Conservation (phyloP, 2,329 filamentous ascomycete genomes). For the Nemania bipapillata region DNA sequence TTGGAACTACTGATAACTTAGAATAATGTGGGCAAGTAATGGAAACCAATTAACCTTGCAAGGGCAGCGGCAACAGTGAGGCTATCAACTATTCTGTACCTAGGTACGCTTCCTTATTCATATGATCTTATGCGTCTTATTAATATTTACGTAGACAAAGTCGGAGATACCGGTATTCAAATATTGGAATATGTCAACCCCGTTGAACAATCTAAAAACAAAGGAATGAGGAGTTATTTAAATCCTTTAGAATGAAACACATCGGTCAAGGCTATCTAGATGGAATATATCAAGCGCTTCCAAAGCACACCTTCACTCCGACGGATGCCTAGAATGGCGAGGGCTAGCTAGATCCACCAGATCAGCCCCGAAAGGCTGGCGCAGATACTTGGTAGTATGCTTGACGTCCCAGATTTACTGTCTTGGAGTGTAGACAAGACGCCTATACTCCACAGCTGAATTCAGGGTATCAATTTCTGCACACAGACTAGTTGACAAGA, state of each 20-base stretch:
- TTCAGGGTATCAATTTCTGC: slow-evolving; percentile 75
- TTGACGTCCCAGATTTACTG: slow-evolving; percentile 54
- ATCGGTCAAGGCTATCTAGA: not conserved
- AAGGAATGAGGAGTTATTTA: too few relatives aligned
- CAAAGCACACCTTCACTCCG: slow-evolving; percentile 40
- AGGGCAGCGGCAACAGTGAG: too few relatives aligned
- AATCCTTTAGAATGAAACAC: not conserved
- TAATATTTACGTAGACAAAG: too few relatives aligned
- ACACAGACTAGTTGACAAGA: slow-evolving; percentile 96
- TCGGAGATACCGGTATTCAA: too few relatives aligned
- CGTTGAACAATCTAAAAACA: too few relatives aligned
- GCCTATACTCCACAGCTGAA: slow-evolving; percentile 57
- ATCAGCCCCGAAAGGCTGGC: slow-evolving; percentile 45
- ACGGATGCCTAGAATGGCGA: slow-evolving; percentile 38
- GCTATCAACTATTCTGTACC: too few relatives aligned
- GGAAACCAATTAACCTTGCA: too few relatives aligned
- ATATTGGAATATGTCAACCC: too few relatives aligned
- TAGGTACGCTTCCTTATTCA: too few relatives aligned
- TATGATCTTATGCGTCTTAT: too few relatives aligned
- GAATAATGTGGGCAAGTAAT: too few relatives aligned
- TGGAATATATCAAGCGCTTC: slow-evolving; percentile 45
- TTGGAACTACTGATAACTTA: too few relatives aligned
- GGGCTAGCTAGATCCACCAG: slow-evolving; percentile 36
- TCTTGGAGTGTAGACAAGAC: slow-evolving; percentile 62
- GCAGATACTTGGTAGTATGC: slow-evolving; percentile 43